Evolutionary conservation across 83 land plant species (phyloP), one percentile per base, ranked within the genome.

Genomic region (Picea mariana): DNA sequence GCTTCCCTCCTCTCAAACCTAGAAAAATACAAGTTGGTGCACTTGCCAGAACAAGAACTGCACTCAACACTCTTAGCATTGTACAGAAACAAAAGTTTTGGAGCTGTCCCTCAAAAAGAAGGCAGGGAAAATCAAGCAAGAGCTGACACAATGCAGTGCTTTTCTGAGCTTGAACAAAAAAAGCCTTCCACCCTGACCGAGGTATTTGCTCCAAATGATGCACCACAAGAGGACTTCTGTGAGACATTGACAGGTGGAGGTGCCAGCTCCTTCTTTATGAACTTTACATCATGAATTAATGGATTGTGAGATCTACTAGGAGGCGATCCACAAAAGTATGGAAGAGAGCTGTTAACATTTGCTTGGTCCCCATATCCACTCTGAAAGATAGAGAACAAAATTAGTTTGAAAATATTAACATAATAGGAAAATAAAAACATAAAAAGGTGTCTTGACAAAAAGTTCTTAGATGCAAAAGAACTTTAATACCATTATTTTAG

Each of bases 311-410:
- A 21, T 5, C 86, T 83, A 26, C n/a, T 65, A 17, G 86, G 86
- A 67, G 86, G 86, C 58, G 86, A 84, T 20, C 86, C 86, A 77
- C 66, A 65, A 82, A 80, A 84, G 47, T 65, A 81, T 13, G 78
- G 78, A 49, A 49, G 27, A 52, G 78, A 75, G 15, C 34, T 59
- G 24, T 24, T 75, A 12, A 59, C 27, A 75, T 7, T 26, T 66
- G 69, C 27, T 9, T 66, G 69, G 13, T 75, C 78, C 24, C 61
- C 78, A 47, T 75, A 75, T 52, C 61, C 78, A 52, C 60, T 75
- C 78, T 75, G 78, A 26, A 75, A 1, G 18, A 52, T 24, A 23
- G 9, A 52, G 15, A 49, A 2, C 55, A 23, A 21, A 12, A 9
- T 75, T 49, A 52, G 7, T 4, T 75, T 52, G 16, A 75, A 31